Evolutionary conservation across 129 eudicot species (phyloP), one percentile per base, ranked within the genome.

Genomic region (Flaveria sonorensis): DNA sequence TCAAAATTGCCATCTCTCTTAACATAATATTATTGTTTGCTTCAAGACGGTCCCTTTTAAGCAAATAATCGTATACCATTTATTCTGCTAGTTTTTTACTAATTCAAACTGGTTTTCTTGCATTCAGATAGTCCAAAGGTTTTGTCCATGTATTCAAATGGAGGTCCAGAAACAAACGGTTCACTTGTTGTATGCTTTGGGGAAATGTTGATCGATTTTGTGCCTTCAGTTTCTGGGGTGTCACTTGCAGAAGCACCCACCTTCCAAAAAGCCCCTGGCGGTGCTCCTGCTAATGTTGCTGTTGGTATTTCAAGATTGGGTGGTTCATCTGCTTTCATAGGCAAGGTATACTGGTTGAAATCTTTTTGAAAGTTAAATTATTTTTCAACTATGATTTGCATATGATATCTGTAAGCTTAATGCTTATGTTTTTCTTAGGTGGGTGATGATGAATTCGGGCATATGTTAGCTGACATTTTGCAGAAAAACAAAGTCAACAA

Each of bases 271-370:
- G 97, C 97, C 75, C 87, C 97, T 11, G 97, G 97, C 40, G 97
- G 97, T 74, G 97, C 97, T 67, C 96, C 97, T 71, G 97, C 97
- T 79, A 92, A 92, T 71, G 97, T 92, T 81, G 97, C 97, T 71
- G 97, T 89, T 64, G 88, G 97, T 51, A 72, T 92, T 59, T 72
- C 97, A 70, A 81, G 87, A 70, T 62, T 92, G 40, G 97, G 97
- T 68, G 97, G 97, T 77, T 92, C 93, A 8, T 82, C 97, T 0
- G 96, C 97, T 79, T 92, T 92, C 85, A 83, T 92, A 30, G 97
- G 97, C 65, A 92, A 92, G 92, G 97, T 92, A 50, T 6, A 28
- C 47, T 4, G 7, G 19, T 23, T n/a, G 0, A 39, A 40, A 1
- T 4, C 5, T 43, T 19, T 46, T 10, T 13, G 6, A 12, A 28